A percentile compares a stretch with the other conserved stretches of the same genome.
Evolutionary conservation across 805 yeast species (phyloP).

Genomic region (Metschnikowia cerradonensis): DNA sequence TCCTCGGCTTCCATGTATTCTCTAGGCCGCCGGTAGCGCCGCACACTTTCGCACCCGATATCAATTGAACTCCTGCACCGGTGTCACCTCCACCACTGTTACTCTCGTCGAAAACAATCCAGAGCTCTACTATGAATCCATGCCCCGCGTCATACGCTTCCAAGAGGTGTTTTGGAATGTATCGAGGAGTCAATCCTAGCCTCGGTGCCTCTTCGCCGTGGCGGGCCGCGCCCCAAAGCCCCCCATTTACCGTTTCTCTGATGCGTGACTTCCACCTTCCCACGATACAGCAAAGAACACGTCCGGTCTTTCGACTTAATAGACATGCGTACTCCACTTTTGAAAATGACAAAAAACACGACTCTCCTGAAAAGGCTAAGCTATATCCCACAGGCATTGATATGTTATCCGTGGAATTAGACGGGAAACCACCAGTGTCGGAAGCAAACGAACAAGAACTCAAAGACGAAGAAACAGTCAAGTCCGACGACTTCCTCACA

Average conservation of each 20-base stretch:
- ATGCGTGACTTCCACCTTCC: not conserved
- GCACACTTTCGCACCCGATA: constrained; percentile 4
- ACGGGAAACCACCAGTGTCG: not conserved
- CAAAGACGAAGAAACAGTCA: constrained; percentile 7
- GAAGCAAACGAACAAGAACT: not conserved
- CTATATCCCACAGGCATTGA: not conserved
- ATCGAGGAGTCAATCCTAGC: not conserved
- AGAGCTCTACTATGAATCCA: not conserved
- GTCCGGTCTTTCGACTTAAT: too few relatives aligned
- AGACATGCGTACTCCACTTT: not conserved
- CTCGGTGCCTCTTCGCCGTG: not conserved
- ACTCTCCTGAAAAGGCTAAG: not conserved
- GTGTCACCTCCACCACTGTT: not conserved
- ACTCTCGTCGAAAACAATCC: not conserved
- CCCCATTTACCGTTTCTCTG: not conserved
- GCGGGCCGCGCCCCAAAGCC: not conserved
- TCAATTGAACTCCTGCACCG: not conserved
- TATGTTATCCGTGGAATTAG: not conserved
- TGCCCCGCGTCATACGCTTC: not conserved
- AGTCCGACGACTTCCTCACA: constrained; percentile 36
- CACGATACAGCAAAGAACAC: not conserved
- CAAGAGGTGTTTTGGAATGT: constrained; percentile 1
- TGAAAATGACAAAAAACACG: not conserved
- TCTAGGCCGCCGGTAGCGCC: not conserved
- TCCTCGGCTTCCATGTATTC: not conserved